Evolutionary conservation across 2,329 filamentous ascomycete genomes (phyloP), one percentile per base, ranked within the genome.

Genomic region (Penicillium polonicum): DNA sequence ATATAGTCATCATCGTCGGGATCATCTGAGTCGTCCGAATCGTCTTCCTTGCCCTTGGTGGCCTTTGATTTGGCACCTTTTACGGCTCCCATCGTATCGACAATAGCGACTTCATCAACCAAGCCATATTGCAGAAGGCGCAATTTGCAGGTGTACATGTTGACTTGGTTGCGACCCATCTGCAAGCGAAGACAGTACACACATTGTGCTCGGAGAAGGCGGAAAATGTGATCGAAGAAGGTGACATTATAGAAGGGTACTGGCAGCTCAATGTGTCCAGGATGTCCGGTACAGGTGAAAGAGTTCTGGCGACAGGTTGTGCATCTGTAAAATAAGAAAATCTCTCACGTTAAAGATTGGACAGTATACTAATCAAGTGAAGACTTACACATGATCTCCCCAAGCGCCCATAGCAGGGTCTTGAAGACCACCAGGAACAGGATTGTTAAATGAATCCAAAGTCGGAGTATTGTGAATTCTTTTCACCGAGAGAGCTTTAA

Each of bases 211-310:
- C 92, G 87, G 21, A 99, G 82, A 45, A 99, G 81, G 44, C 90
- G 88, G 62, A 95, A 85, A 52, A 92, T 84, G 74, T 97, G 92
- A 72, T 97, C 92, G 81, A 99, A 89, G 71, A 97, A 97, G 2
- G 92, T 89, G n/a, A 93, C 91, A 75, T 99, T 93, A 74, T 97
- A 99, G 52, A 97, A 90, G 46, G 90, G 91, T 13, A 92, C 88
- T 15, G 94, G 92, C 13, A 99, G 86, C 68, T 97, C 91, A 73
- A 99, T 96, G 72, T 99, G 94, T 52, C 94, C 95, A 59, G 89
- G 85, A 79, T 99, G 95, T 57, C 95, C 95, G 7, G 93, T 91
- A 73, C 95, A 99, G 67, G 85, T 85, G 70, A 87, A 84, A 60
- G 87, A 88, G 70, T 88, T 89, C 65, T 96, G 83, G 66, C 93